phyloP scores from a whole-genome alignment of 2,329 filamentous ascomycete genomes.

The Phialophora tarda region DNA sequence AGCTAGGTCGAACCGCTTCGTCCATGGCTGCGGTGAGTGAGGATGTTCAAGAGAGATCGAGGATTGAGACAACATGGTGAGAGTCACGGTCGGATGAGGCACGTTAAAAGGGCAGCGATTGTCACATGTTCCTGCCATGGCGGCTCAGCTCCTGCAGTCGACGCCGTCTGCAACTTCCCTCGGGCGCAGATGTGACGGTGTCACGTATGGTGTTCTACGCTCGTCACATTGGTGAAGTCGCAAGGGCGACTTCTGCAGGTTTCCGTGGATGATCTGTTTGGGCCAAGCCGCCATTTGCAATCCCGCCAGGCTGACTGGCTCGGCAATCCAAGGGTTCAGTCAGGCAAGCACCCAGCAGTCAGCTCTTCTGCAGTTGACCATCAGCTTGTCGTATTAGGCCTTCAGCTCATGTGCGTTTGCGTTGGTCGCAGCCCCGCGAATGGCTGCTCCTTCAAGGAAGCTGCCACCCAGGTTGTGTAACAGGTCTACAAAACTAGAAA shows the following conservation, averaged over 20 bases:
- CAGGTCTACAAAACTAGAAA: not conserved
- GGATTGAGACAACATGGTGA: slow-evolving; percentile 2
- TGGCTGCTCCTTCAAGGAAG: not conserved
- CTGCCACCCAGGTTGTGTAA: not conserved
- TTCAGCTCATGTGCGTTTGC: slow-evolving; percentile 1
- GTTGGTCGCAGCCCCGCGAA: not conserved
- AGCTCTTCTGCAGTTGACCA: not conserved
- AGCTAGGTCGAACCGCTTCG: slow-evolving; percentile 31
- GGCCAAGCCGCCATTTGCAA: slow-evolving; percentile 6
- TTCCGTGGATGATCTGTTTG: not conserved
- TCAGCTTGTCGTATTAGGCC: slow-evolving; percentile 7
- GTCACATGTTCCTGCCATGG: not conserved
- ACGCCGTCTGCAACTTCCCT: not conserved
- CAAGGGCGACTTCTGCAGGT: not conserved
- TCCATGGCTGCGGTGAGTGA: slow-evolving; percentile 8
- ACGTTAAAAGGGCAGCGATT: not conserved
- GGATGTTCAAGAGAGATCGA: not conserved
- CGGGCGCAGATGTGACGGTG: not conserved
- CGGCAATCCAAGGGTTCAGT: not conserved
- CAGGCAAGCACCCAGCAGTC: not conserved
- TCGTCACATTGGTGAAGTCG: not conserved
- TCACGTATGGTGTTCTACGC: not conserved
- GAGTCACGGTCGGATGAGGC: not conserved
- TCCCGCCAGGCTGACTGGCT: slow-evolving; percentile 1
- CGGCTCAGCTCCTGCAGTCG: slow-evolving; percentile 1